A percentile compares a stretch with the other conserved stretches of the same genome.
phyloP scores from a whole-genome alignment of 345 rosid species.

The Rubroshorea leprosula region DNA sequence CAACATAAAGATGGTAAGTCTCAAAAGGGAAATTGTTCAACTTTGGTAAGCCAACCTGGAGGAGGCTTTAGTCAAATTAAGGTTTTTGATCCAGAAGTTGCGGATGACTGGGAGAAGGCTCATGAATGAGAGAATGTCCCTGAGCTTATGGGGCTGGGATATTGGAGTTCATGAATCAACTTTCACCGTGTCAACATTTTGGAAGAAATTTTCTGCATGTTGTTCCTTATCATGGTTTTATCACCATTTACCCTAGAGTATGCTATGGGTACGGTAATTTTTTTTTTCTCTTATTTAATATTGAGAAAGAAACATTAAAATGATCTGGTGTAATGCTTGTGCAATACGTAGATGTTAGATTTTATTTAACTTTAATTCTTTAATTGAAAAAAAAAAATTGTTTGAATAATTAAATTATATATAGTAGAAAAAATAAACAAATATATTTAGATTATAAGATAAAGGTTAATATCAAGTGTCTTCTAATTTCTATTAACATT shows the following conservation, averaged over 20 bases:
- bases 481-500: too few relatives aligned
- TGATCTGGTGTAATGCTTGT: too few relatives aligned
- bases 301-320: too few relatives aligned
- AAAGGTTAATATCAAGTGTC: too few relatives aligned
- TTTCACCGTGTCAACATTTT: neutral
- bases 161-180: neutral
- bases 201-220: neutral
- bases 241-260: neutral
- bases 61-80: conserved; percentile 23
- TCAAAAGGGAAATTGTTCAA: too few relatives aligned
- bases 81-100: conserved; percentile 38
- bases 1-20: conserved; percentile 94
- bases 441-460: too few relatives aligned
- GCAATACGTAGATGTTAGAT: too few relatives aligned
- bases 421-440: too few relatives aligned
- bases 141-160: neutral
- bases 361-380: too few relatives aligned
- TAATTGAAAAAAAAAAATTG: too few relatives aligned
- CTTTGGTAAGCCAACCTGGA: conserved; percentile 23
- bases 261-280: neutral
- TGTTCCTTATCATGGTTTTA: neutral
- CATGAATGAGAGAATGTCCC: conserved; percentile 37
- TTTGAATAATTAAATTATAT: too few relatives aligned
- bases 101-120: conserved; percentile 83
- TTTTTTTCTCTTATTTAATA: too few relatives aligned